Evolutionary conservation across 2,329 filamentous ascomycete genomes (phyloP), one percentile per base, ranked within the genome.

Genomic region (Blumeriella jaapii): DNA sequence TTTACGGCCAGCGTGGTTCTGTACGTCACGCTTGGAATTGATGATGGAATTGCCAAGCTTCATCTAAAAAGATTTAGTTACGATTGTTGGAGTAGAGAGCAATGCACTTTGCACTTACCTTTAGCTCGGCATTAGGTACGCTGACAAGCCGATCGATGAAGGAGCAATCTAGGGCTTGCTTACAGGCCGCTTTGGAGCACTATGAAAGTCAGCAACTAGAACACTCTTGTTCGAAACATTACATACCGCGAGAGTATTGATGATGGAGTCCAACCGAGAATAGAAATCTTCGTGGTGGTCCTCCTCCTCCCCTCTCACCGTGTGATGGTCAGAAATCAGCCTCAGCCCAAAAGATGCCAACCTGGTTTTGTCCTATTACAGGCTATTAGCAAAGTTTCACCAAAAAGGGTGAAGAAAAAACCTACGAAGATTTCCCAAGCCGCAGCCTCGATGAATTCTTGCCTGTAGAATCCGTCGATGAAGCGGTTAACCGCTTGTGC

Each of bases 11-110:
- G 49, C 38, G 5, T 41, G 34, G 13, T 54, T 54, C 18, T 53
- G 46, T 0, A 33, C 36, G 11, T 54, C 45, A 1, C 51, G 40
- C n/a, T 48, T 35, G 1, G 34, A 34, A 24, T 54, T 54, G 2
- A 54, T 47, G 14, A 42, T 47, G 20, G 47, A 46, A 16, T 54
- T 54, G 1, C 39, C 44, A 3, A 42, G 14, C 23, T 54, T 54
- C 28, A 43, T 40, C 49, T 52, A 31, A 20, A 30, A 32, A 19
- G 8, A 31, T 22, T 33, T 17, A 42, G 34, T 10, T 20, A 13
- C 10, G 15, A 6, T 4, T 5, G 14, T 10, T 6, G 11, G 15
- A 16, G 9, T 14, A 8, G 12, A 7, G 4, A 17, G 14, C 3
- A 7, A 22, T n/a, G 15, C 23, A 15, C 46, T 39, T 48, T n/a